phyloP scores from a whole-genome alignment of 2,329 filamentous ascomycete genomes.

The Verticillium albo-atrum region DNA sequence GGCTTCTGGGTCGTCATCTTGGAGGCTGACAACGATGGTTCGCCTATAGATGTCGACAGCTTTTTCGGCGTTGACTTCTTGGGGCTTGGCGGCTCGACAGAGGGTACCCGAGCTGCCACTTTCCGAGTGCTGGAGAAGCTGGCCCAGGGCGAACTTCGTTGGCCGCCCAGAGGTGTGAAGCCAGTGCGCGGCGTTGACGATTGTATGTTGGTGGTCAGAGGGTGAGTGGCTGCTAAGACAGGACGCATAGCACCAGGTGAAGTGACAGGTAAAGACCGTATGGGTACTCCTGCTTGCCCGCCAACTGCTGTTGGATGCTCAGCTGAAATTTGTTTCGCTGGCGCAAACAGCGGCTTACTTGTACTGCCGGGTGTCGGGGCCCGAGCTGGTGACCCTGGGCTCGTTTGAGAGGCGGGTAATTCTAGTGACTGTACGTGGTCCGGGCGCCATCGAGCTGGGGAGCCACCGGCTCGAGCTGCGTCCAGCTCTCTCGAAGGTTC shows the following conservation, averaged over 20 bases:
- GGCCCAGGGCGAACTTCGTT: conserved; percentile 1
- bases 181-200: background rate
- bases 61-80: background rate
- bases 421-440: background rate
- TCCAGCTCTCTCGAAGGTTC: background rate
- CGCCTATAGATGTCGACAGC: background rate
- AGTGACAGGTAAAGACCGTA: background rate
- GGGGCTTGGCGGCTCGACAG: background rate
- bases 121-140: background rate
- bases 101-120: background rate
- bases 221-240: background rate
- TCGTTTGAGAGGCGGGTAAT: background rate
- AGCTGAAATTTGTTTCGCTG: background rate
- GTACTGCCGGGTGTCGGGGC: background rate
- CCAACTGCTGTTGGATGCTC: background rate
- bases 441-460: background rate
- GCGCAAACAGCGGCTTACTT: background rate
- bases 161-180: conserved; percentile 4
- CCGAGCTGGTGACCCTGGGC: background rate
- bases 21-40: background rate
- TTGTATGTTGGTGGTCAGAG: background rate
- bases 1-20: background rate
- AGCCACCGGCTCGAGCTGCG: background rate
- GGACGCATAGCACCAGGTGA: background rate
- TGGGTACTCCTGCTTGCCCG: background rate